A percentile compares a stretch with the other conserved stretches of the same genome.
Conservation (phyloP, 2,329 filamentous ascomycete genomes). For the Fusarium verticillioides region DNA sequence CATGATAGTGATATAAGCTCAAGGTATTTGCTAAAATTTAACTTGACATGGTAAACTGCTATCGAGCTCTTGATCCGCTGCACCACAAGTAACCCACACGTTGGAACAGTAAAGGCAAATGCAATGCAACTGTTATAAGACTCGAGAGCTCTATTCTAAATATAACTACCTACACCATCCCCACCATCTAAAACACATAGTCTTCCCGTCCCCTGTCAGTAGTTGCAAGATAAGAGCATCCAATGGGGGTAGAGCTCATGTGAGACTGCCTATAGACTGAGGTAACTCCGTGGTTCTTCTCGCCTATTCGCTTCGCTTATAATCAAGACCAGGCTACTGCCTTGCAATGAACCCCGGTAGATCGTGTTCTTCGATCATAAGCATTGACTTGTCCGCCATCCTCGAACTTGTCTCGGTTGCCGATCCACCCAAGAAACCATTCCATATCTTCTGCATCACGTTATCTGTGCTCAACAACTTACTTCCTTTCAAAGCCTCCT, state of each 20-base stretch:
- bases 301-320: neutral
- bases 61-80: neutral
- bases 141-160: neutral
- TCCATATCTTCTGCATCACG: conserved; percentile 61
- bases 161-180: neutral
- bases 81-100: neutral
- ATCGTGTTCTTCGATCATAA: conserved; percentile 57
- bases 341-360: conserved; percentile 48
- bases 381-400: conserved; percentile 56
- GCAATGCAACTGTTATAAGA: neutral
- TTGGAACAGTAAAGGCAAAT: neutral
- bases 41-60: neutral
- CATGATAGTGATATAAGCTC: neutral
- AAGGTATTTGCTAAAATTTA: neutral
- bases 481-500: conserved; percentile 46
- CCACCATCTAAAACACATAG: neutral
- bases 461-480: conserved; percentile 49
- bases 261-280: neutral
- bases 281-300: neutral
- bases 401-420: conserved; percentile 53
- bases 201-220: neutral
- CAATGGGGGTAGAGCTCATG: neutral
- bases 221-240: neutral
- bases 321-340: conserved; percentile 10
- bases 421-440: conserved; percentile 56